Percentiles rank a stretch among this genome's conserved stretches.
Evolutionary conservation across 1,284 basidiomycete species (phyloP).

Genomic region (Sporisorium reilianum): DNA sequence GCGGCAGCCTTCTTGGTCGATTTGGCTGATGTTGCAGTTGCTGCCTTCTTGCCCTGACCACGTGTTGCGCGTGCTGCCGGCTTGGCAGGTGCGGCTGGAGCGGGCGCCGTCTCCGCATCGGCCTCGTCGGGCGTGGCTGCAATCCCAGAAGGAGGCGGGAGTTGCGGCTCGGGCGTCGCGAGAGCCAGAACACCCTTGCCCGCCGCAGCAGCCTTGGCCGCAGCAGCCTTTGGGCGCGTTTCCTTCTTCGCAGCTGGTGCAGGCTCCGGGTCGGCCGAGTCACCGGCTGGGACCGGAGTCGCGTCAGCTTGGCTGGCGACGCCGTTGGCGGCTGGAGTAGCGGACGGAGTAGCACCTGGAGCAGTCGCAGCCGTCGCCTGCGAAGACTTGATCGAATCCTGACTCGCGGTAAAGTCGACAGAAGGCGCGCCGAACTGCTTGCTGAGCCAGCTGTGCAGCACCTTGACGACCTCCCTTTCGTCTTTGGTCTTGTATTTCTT

Average conservation of each 20-base stretch:
- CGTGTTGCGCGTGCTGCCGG: slow-evolving; percentile 8
- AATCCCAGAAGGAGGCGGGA: slow-evolving; percentile 35
- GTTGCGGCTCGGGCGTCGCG: slow-evolving; percentile 16
- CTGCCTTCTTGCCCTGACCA: slow-evolving; percentile 15
- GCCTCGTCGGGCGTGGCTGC: slow-evolving; percentile 8
- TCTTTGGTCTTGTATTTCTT: slow-evolving; percentile 26
- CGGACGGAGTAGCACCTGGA: background rate
- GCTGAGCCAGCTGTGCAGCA: slow-evolving; percentile 19
- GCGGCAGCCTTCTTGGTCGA: slow-evolving; percentile 6
- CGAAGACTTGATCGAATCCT: slow-evolving; percentile 8
- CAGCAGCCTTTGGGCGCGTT: slow-evolving; percentile 10
- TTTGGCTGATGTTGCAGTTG: slow-evolving; percentile 1
- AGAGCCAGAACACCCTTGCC: slow-evolving; percentile 8
- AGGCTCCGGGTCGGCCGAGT: background rate
- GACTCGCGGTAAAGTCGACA: slow-evolving; percentile 10
- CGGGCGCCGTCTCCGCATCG: background rate
- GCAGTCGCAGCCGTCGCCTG: slow-evolving; percentile 1
- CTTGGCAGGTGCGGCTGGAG: slow-evolving; percentile 13
- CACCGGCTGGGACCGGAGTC: background rate
- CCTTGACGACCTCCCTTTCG: slow-evolving; percentile 20
- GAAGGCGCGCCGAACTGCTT: slow-evolving; percentile 16
- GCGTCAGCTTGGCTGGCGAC: background rate
- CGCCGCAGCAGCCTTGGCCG: slow-evolving; percentile 11
- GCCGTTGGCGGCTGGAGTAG: background rate
- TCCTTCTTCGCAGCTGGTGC: background rate